These are phyloP conservation scores for Lipomyces yarrowii DNA, from an alignment of 1,139 yeast species.

Conservation along the genomic window DNA sequence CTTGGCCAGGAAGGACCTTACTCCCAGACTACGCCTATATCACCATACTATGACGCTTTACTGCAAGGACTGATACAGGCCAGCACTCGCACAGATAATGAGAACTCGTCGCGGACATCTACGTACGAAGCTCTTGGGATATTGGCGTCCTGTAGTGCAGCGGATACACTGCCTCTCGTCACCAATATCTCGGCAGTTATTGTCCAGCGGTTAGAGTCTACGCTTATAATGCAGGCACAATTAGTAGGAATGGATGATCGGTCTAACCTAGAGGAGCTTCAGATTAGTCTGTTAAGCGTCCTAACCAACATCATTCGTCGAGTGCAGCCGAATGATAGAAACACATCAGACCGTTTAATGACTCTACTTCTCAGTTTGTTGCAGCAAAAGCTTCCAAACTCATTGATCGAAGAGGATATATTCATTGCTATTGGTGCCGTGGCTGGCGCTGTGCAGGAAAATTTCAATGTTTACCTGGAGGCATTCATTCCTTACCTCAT, in stretches of 20 bases:
- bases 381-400: conserved; percentile 59
- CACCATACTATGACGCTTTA: conserved; percentile 68
- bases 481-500: conserved; percentile 81
- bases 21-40: conserved; percentile 62
- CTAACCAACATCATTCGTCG: conserved; percentile 88
- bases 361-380: conserved; percentile 73
- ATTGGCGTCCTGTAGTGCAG: conserved; percentile 73
- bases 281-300: conserved; percentile 80
- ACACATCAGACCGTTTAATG: conserved; percentile 85
- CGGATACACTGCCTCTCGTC: conserved; percentile 68
- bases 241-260: conserved; percentile 61
- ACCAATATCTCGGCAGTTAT: conserved; percentile 75
- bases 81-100: conserved; percentile 66
- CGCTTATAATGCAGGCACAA: conserved; percentile 58
- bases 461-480: conserved; percentile 75
- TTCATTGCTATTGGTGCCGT: conserved; percentile 90
- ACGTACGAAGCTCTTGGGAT: conserved; percentile 92
- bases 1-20: conserved; percentile 61
- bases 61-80: conserved; percentile 72
- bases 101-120: conserved; percentile 86
- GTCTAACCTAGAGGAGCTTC: conserved; percentile 82
- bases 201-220: conserved; percentile 68
- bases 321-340: conserved; percentile 63
- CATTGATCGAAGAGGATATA: conserved; percentile 90
- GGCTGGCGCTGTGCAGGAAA: conserved; percentile 68